Base-by-base conservation (phyloP, 768 basidiomycete species). In the Termitomyces sp. region DNA sequence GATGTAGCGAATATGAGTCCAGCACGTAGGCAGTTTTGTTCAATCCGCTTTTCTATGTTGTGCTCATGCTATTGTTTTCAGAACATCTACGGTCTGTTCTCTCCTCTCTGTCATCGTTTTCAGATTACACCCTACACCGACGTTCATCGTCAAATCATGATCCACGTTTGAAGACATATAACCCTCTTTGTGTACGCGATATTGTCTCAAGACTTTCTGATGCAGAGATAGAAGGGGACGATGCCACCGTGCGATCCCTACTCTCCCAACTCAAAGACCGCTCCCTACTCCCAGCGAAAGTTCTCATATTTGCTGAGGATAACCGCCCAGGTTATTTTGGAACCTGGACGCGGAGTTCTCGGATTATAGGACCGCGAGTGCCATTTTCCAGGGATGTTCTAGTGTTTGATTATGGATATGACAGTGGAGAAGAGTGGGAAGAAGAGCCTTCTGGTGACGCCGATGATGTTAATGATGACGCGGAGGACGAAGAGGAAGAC, bases 401-500 rank as follows among this genome's bases (percentile, higher is more conserved):
- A 1, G 81, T 84, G 12, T 81, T 92, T 57, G 94, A 98, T 73
- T 99, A 98, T 71, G 83, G 84, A 5, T 93, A 96, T 69, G 96
- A 99, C 75, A 95, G 92, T 56, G 96, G 93, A 14, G 94, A 88
- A 67, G 97, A 98, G 67, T 98, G 97, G 97, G 93, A 94, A 64
- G 91, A 90, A 60, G 94, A 95, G 70, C 86, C 87, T 25, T 84
- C 81, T 3, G 92, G 88, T 29, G 91, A 86, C 11, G 92, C 88
- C 54, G 91, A 92, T 53, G 89, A 91, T 58, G 83, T 88, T 7
- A 76, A 81, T 7, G 87, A 89, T 5, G 91, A 92, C 15, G 87
- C 80, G 12, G 88, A 85, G 14, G 86, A 81, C 5, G 87, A 86
- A 10, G 84, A 82, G 9, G 84, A 76, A 10, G 76, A 74, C 6